phyloP scores from a whole-genome alignment of 2,329 filamentous ascomycete species.

The Colletotrichum melonis region DNA sequence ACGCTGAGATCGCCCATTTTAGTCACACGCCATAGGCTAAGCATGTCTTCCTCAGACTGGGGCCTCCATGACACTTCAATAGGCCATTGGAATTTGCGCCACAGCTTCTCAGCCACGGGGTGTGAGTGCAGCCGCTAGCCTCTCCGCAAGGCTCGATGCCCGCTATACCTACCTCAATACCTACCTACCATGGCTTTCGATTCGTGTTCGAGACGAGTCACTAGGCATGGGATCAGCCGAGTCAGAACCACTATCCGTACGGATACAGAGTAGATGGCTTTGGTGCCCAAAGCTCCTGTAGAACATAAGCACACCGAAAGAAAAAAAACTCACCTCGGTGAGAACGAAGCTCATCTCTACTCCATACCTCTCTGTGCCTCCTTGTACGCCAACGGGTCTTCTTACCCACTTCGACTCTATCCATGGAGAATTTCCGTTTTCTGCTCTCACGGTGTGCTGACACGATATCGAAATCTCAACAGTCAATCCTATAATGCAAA shows the following conservation, averaged over 20 bases:
- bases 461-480: background rate
- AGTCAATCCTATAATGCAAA: background rate
- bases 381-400: too few relatives aligned
- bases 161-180: background rate
- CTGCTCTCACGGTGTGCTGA: background rate
- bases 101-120: background rate
- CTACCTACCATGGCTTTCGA: too few relatives aligned
- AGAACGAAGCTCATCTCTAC: background rate
- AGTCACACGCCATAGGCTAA: background rate
- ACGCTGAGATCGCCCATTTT: background rate
- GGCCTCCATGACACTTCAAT: background rate
- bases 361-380: too few relatives aligned
- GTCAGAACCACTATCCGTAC: background rate
- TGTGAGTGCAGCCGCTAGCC: background rate
- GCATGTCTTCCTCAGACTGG: background rate
- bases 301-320: background rate
- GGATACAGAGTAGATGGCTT: background rate
- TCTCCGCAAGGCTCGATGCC: background rate
- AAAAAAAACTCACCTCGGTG: background rate
- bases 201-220: constrained; percentile 6
- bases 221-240: constrained; percentile 9
- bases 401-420: background rate
- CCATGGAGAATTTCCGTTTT: background rate
- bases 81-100: background rate
- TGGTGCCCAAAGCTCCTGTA: background rate